phyloP scores from a whole-genome alignment of 2,329 filamentous ascomycete genomes.

The Trichophyton mentagrophytes region DNA sequence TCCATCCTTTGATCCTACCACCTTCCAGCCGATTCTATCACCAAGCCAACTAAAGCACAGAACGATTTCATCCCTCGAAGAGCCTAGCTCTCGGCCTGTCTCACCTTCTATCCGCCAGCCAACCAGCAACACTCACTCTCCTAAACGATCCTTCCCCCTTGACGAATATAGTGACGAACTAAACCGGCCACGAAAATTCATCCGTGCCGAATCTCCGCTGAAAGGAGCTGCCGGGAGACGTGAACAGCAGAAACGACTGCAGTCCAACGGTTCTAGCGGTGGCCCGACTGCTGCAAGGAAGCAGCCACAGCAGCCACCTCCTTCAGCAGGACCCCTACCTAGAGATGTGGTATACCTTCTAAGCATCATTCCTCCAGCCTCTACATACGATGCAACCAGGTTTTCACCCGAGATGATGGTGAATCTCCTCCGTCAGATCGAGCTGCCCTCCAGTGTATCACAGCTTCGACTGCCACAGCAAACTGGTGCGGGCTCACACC shows the following conservation, averaged over 20 bases:
- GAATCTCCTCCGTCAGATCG: conserved; percentile 54
- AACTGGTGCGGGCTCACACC: not conserved
- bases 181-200: conserved; percentile 70
- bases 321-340: conserved; percentile 53
- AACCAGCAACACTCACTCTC: conserved; percentile 29
- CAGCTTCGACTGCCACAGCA: conserved; percentile 20
- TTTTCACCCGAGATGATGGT: conserved; percentile 63
- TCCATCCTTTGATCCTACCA: conserved; percentile 66
- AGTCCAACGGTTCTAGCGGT: conserved; percentile 18
- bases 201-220: conserved; percentile 79
- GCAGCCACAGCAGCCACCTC: conserved; percentile 30
- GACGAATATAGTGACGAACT: conserved; percentile 60
- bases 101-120: conserved; percentile 25
- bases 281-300: conserved; percentile 3
- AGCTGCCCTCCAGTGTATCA: conserved; percentile 45
- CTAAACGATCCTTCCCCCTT: conserved; percentile 45
- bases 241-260: conserved; percentile 54
- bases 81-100: conserved; percentile 20
- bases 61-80: conserved; percentile 16
- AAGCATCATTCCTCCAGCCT: conserved; percentile 60
- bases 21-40: conserved; percentile 71
- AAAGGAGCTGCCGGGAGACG: conserved; percentile 82
- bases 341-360: conserved; percentile 51
- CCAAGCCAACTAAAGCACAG: conserved; percentile 60
- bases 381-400: conserved; percentile 56